Evolutionary conservation across 352 stramenopile species (phyloP).

Genomic region (Globisporangium middletonii): DNA sequence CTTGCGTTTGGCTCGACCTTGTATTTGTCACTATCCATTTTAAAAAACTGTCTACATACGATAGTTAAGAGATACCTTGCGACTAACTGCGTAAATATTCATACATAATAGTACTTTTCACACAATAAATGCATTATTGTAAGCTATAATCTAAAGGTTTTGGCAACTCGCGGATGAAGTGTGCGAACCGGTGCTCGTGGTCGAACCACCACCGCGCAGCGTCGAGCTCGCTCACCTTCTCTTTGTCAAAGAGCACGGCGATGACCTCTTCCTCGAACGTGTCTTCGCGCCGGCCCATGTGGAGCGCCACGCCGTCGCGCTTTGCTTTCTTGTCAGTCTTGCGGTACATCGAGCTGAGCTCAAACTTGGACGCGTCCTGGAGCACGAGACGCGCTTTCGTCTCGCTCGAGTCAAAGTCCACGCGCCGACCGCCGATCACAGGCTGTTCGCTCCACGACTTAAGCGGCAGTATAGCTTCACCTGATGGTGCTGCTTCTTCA

Average conservation of each 20-base stretch:
- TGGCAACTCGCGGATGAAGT: slow-evolving; percentile 14
- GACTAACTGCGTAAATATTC: too few species aligned
- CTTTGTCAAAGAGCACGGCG: slow-evolving; percentile 78
- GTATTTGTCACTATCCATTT: too few species aligned
- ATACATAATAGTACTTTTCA: background rate
- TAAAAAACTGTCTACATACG: too few species aligned
- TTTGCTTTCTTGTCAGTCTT: slow-evolving; percentile 76
- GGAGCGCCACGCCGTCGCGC: slow-evolving; percentile 65
- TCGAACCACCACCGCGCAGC: slow-evolving; percentile 67
- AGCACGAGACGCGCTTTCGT: slow-evolving; percentile 68
- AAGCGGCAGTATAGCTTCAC: background rate
- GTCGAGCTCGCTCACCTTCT: slow-evolving; percentile 74
- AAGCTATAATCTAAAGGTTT: slow-evolving; percentile 4
- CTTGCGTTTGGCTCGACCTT: too few species aligned
- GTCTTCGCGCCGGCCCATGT: slow-evolving; percentile 72
- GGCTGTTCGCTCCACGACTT: slow-evolving; percentile 50
- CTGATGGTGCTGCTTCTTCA: background rate
- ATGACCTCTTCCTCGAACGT: slow-evolving; percentile 77
- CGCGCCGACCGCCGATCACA: slow-evolving; percentile 37
- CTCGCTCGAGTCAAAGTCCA: slow-evolving; percentile 67
- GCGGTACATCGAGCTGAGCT: slow-evolving; percentile 81
- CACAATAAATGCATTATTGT: background rate
- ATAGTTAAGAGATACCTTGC: too few species aligned
- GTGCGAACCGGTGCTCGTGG: slow-evolving; percentile 60
- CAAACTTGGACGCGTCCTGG: slow-evolving; percentile 71